Base-by-base conservation (phyloP, 2,329 filamentous ascomycete species). In the Colletotrichum sp. region DNA sequence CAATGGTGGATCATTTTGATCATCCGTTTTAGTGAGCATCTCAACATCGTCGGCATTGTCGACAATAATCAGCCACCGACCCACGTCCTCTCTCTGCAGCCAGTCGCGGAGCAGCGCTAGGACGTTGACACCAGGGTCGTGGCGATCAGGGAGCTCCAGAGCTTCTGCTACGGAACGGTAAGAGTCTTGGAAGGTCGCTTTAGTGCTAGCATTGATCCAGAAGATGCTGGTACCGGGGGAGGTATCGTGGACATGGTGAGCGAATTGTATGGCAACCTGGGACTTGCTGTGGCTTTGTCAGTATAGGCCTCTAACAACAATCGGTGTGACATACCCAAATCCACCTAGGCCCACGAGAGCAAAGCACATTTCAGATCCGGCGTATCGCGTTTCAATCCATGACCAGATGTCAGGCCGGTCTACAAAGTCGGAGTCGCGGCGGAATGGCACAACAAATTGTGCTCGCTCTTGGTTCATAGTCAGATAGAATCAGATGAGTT, bases 41-140 rank as follows among this genome's bases (percentile, higher is more conserved):
- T n/a, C 39, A 49, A 49, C 39, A 49, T 49, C 39, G 2, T 49
- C 39, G 16, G 74, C 76, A 65, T 80, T 80, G 34, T 80, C 77
- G 60, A 80, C 49, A 66, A 80, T 63, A 36, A 80, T 80, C n/a
- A 80, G 59, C 79, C 77, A 80, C 28, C 68, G 63, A n/a, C 72
- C 60, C 5, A 72, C 30, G 36, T 79, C 74, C 10, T 77, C 44
- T 36, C 65, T 72, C 64, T 78, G 73, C 26, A 80, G 77, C 71
- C 76, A 79, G 52, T 78, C 69, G 5, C 76, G 64, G 24, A 80
- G 52, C 9, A 79, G 74, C 16, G 70, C 67, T 24, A 77, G 32
- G 8, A 79, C n/a, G 63, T 79, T 59, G 10, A 65, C 60, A 2
- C 55, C 32, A 34, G 69, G 76, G 5, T 78, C 66, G 24, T 75